Base-by-base conservation (phyloP, 805 yeast genomes). In the Phaffomyces opuntiae region DNA sequence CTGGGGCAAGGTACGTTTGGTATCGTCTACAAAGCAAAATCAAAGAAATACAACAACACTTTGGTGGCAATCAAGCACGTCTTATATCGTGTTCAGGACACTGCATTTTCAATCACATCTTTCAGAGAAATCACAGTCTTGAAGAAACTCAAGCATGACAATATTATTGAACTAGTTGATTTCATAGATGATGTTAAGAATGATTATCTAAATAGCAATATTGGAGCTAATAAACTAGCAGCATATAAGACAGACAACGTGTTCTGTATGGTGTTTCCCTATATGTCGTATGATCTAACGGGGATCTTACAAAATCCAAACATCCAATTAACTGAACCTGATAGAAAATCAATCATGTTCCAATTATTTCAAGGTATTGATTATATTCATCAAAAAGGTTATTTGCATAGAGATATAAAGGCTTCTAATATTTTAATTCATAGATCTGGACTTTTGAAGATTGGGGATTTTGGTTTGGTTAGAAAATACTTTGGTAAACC, bases 381-480 rank as follows among this genome's bases (percentile, higher is more conserved):
- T 49, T 93, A 82, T 59, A 77, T 93, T 29, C 99, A 93, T 60
- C 64, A 67, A 11, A 67, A 70, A 35, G 64, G 68, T 26, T 78
- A 69, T 52, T 67, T 77, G 48, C 99, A 93, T 63, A 74, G 99
- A 47, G 99, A 93, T 60, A 87, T 93, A 48, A 93, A 93, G 64
- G 89, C 98, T 0, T 96, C 99, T n/a, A 93, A 93, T 57, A 85
- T 93, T 32, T 73, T 93, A 35, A 74, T 93, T 9, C 90, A 85
- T 56, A 76, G 72, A 43, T 67, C 72, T 43, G 99, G 99, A 1
- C 68, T 78, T 9, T 70, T 95, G 35, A 91, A 91, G 58, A 78
- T 93, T 40, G 99, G 96, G 2, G 99, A 93, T 66, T 95, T 93
- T 63, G 99, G 99, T 1, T 70, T 93, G 34, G 98, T 98, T 2